Evolutionary conservation across 2,329 filamentous ascomycete species (phyloP).

Genomic region (Hypoxylon rubiginosum): DNA sequence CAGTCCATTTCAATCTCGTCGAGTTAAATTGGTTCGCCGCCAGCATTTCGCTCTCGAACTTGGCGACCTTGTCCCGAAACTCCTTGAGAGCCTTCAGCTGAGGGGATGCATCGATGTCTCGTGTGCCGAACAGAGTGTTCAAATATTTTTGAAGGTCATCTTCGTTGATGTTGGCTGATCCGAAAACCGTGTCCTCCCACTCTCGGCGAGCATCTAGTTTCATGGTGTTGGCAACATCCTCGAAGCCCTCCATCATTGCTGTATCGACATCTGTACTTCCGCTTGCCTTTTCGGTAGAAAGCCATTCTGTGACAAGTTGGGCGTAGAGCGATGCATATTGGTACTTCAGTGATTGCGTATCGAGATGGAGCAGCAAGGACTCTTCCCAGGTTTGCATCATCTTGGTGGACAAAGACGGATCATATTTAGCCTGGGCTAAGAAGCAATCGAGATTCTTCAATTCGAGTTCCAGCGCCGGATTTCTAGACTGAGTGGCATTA

Average conservation of each 20-base stretch:
- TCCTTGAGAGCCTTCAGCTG: slow-evolving; percentile 39
- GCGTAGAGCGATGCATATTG: slow-evolving; percentile 61
- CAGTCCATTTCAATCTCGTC: slow-evolving; percentile 55
- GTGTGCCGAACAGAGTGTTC: slow-evolving; percentile 56
- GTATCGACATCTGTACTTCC: slow-evolving; percentile 30
- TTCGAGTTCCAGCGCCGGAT: slow-evolving; percentile 50
- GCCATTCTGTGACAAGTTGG: slow-evolving; percentile 63
- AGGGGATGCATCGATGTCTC: slow-evolving; percentile 46
- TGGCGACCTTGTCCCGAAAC: slow-evolving; percentile 48
- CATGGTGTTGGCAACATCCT: slow-evolving; percentile 57
- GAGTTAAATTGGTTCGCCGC: slow-evolving; percentile 54
- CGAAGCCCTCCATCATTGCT: slow-evolving; percentile 56
- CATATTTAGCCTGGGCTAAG: slow-evolving; percentile 56
- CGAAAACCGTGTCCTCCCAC: slow-evolving; percentile 63
- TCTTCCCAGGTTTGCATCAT: slow-evolving; percentile 54
- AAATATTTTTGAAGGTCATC: slow-evolving; percentile 57
- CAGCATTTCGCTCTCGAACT: slow-evolving; percentile 51
- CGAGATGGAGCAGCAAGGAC: slow-evolving; percentile 55
- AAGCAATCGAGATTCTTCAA: slow-evolving; percentile 58
- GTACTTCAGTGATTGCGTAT: slow-evolving; percentile 59
- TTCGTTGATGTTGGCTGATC: slow-evolving; percentile 55
- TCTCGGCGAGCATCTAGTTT: slow-evolving; percentile 57
- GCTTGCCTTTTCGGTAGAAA: slow-evolving; percentile 51
- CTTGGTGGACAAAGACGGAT: slow-evolving; percentile 56
- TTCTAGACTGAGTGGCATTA: slow-evolving; percentile 46